Evolutionary conservation across 2,329 filamentous ascomycete genomes (phyloP), one percentile per base, ranked within the genome.

Genomic region (Claviceps sorghi): DNA sequence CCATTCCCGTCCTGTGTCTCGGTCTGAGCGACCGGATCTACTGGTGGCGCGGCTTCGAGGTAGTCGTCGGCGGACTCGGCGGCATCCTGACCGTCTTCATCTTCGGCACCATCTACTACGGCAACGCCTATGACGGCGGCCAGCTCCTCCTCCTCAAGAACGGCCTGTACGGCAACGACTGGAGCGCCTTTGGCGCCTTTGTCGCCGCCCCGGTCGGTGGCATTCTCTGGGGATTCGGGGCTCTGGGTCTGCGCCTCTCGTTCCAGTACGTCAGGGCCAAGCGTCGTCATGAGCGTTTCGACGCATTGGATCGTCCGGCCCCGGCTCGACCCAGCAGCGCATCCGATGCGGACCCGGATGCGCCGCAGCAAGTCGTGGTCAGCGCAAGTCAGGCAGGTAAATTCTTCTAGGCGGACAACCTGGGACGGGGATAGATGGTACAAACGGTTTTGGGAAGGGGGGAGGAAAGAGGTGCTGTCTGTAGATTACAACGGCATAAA

Each of bases 101-200:
- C 60, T 93, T 90, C 58, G 87, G 87, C 4, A 73, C 83, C 15
- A 77, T 88, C 55, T 93, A 90, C 71, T 90, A 86, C 62, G 84
- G 82, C 47, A 76, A 81, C 61, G 81, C 78, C 1, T 63, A 73
- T 51, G 61, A 74, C 7, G 87, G 84, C 5, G 83, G 75, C 1
- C 73, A 83, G 53, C 76, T 93, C 52, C 76, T 93, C 49, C 71
- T 91, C 29, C 69, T 93, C 13, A 75, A 87, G 63, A 73, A 83
- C 57, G 87, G 87, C 0, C 72, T 93, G 21, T 93, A 90, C 65
- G 78, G 74, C 0, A 75, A 82, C 48, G 86, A 91, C 65, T 93
- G 88, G 88, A 84, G 80, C 56, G 84, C 78, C 1, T 93, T 93
- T 65, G 87, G 86, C 59, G 86, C 86, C 4, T 93, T 91, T 60